Base-by-base conservation (phyloP, 257 asterid species). In the Rhazya stricta region DNA sequence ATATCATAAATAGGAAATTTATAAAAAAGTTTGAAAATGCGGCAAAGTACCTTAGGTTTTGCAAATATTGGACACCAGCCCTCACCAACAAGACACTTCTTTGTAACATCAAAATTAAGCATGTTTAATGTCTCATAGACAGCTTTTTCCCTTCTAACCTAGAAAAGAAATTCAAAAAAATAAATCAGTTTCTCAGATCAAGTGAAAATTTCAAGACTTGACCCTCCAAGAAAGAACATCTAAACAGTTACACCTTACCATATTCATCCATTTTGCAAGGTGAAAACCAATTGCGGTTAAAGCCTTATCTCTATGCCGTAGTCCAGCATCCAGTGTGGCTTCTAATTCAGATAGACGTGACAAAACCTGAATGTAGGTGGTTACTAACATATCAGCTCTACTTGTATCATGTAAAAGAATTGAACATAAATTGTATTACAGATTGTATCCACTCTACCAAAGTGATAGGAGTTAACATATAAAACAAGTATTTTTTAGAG, bases 51-150 rank as follows among this genome's bases (percentile, higher is more conserved):
- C 97, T 86, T 86, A 43, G 85, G 67, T 84, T 91, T 93, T 48
- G 99, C 93, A 88, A 88, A 95, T 79, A 88, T 77, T 61, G 99
- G 99, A 79, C 96, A 95, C 99, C 99, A 95, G 76, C 99, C 99
- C 90, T 95, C 99, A 71, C 97, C 99, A 76, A 95, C 98, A 72
- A 95, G 91, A 84, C 97, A 95, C 79, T 95, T 95, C 89, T 95
- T 91, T 0, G 99, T 95, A 77, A 95, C 98, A 80, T 95, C 99
- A 85, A 95, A 95, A 71, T 93, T 95, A 81, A 95, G 89, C 98
- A 91, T 91, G 83, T 95, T 95, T 82, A 95, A 83, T 10, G 93
- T 88, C 82, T 93, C 98, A 82, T 88, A 95, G 56, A 93, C 91
- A 82, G 97, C 97, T 80, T 91, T 95, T 84, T 95, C 99, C 91